These are phyloP conservation scores for Cryphonectria nitschkei DNA, from an alignment of 2,329 filamentous ascomycete genomes.

Conservation along the genomic window DNA sequence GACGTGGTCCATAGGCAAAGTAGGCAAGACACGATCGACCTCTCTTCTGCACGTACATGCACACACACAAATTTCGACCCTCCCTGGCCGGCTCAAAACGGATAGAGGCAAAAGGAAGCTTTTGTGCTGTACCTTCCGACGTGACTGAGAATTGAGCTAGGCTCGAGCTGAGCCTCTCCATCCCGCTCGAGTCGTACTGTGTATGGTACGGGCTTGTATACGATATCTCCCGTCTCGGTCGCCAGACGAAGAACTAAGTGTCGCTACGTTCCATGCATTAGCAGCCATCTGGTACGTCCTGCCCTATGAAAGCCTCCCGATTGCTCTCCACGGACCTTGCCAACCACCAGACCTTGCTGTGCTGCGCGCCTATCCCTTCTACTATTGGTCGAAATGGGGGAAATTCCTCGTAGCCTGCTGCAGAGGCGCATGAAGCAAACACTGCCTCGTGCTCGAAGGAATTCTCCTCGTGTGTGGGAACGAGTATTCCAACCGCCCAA, in stretches of 20 bases:
- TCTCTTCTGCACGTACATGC: background rate
- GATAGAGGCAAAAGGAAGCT: background rate
- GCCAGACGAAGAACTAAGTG: slow-evolving; percentile 2
- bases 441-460: background rate
- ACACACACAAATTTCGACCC: background rate
- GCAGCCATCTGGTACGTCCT: slow-evolving; percentile 3
- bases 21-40: background rate
- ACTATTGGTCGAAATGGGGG: background rate
- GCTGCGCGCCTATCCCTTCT: background rate
- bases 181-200: background rate
- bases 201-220: slow-evolving; percentile 3
- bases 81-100: background rate
- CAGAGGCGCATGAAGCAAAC: background rate
- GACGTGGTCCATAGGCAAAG: background rate
- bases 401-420: background rate
- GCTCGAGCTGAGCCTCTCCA: background rate
- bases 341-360: background rate
- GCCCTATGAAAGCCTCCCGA: background rate
- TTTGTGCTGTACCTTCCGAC: background rate
- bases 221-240: background rate
- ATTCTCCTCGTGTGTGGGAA: background rate
- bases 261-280: slow-evolving; percentile 28
- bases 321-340: slow-evolving; percentile 5
- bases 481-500: background rate
- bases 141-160: background rate